Conservation (phyloP, 176 grass and related monocot species). For the Oryza glumipatula region DNA sequence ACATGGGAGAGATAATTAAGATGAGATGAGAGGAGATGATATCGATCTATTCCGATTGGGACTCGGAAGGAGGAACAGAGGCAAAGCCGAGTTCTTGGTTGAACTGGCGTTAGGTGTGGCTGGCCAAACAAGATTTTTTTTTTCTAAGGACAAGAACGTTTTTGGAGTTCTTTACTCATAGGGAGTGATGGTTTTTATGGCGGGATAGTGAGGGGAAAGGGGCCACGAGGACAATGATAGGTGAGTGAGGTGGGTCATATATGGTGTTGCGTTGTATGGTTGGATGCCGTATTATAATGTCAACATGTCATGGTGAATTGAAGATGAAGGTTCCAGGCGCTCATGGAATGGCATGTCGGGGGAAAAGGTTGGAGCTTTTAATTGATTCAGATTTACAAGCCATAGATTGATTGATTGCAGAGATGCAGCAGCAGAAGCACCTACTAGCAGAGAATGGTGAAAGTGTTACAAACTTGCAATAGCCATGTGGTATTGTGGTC, state of each 20-base stretch:
- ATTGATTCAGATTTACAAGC: neutral
- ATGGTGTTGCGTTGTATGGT: neutral
- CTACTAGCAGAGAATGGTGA: neutral
- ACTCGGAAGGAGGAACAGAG: conserved; percentile 5
- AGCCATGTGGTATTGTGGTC: neutral
- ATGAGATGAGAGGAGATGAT: neutral
- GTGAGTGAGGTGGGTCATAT: neutral
- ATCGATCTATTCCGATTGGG: neutral
- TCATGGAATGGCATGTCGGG: neutral
- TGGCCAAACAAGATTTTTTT: neutral
- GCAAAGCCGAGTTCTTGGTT: neutral
- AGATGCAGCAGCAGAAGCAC: neutral
- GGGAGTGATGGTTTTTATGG: neutral
- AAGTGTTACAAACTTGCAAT: neutral
- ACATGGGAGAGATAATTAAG: neutral
- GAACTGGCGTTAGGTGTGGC: conserved; percentile 32
- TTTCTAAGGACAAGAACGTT: neutral
- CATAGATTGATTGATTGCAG: conserved; percentile 2
- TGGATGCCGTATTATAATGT: neutral
- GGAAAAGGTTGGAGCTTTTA: conserved; percentile 5
- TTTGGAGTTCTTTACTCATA: neutral
- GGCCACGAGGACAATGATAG: conserved; percentile 14
- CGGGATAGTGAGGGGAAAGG: conserved; percentile 5
- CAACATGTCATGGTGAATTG: neutral
- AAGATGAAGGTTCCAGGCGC: conserved; percentile 19